Conservation (phyloP, 192 early-diverging fungal species). For the Blastocladiella britannica region DNA sequence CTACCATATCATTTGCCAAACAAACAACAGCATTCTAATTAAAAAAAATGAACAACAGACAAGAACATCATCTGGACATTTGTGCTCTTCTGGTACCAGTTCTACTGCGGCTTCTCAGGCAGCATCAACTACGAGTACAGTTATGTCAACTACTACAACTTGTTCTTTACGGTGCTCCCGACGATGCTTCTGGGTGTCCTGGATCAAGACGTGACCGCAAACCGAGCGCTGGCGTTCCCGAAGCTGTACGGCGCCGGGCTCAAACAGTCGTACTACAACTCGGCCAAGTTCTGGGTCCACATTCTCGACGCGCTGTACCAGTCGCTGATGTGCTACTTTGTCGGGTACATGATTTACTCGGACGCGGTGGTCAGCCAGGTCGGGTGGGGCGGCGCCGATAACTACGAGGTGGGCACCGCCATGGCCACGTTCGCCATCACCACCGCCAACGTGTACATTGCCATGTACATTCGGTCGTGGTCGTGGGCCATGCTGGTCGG, state of each 20-base stretch:
- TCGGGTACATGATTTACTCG: conserved; percentile 12
- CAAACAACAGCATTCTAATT: too few species aligned
- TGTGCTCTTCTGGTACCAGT: conserved; percentile 76
- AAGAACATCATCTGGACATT: conserved; percentile 84
- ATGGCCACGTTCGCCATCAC: conserved; percentile 49
- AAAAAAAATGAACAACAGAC: too few species aligned
- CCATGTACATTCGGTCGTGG: conserved; percentile 50
- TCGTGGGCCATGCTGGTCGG: conserved; percentile 44
- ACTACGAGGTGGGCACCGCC: conserved; percentile 41
- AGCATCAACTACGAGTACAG: conserved; percentile 66
- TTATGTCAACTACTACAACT: too few species aligned
- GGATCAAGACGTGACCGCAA: conserved; percentile 59
- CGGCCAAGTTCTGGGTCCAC: conserved; percentile 50
- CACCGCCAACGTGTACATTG: conserved; percentile 60
- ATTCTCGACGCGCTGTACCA: conserved; percentile 54
- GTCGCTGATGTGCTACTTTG: conserved; percentile 45
- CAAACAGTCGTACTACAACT: conserved; percentile 47
- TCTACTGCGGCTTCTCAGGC: conserved; percentile 66
- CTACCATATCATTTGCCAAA: too few species aligned
- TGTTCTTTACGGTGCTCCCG: conserved; percentile 37
- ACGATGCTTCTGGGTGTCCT: conserved; percentile 44
- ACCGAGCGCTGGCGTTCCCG: conserved; percentile 45
- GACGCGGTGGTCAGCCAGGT: conserved; percentile 8
- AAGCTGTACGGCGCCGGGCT: conserved; percentile 60
- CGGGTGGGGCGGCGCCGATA: conserved; percentile 2